Evolutionary conservation across 805 yeast genomes (phyloP).

Genomic region (Torulaspora indica): DNA sequence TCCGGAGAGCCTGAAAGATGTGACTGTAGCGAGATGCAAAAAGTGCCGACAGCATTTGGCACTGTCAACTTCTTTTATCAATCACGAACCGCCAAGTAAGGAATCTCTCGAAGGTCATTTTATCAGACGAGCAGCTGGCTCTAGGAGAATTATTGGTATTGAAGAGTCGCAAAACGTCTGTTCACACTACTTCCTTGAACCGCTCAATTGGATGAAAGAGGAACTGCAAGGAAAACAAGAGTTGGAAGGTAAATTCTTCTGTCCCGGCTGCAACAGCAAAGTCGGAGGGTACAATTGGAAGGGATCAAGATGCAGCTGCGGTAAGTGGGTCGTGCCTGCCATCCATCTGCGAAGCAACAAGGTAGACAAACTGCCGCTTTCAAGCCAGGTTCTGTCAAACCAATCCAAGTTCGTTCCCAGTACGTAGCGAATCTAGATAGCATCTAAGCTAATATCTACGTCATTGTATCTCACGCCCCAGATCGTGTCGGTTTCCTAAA

Average conservation of each 20-base stretch:
- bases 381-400: slow-evolving; percentile 23
- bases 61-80: slow-evolving; percentile 52
- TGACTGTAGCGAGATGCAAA: slow-evolving; percentile 62
- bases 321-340: slow-evolving; percentile 93
- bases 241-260: slow-evolving; percentile 78
- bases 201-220: slow-evolving; percentile 84
- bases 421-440: background rate
- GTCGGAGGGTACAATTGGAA: slow-evolving; percentile 93
- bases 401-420: slow-evolving; percentile 19
- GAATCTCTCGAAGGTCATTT: slow-evolving; percentile 64
- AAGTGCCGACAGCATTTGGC: slow-evolving; percentile 75
- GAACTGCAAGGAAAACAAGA: slow-evolving; percentile 65
- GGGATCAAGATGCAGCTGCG: slow-evolving; percentile 91
- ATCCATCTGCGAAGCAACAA: slow-evolving; percentile 74
- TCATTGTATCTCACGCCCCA: background rate
- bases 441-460: background rate
- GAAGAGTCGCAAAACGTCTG: slow-evolving; percentile 58
- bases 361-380: slow-evolving; percentile 56
- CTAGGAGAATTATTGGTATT: slow-evolving; percentile 54
- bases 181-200: slow-evolving; percentile 85
- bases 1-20: slow-evolving; percentile 25
- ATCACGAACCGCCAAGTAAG: slow-evolving; percentile 62
- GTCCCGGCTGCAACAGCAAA: slow-evolving; percentile 81
- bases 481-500: background rate
- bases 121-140: slow-evolving; percentile 56